Base-by-base conservation (phyloP, 495 filamentous ascomycete genomes). In the Cenococcum geophilum region DNA sequence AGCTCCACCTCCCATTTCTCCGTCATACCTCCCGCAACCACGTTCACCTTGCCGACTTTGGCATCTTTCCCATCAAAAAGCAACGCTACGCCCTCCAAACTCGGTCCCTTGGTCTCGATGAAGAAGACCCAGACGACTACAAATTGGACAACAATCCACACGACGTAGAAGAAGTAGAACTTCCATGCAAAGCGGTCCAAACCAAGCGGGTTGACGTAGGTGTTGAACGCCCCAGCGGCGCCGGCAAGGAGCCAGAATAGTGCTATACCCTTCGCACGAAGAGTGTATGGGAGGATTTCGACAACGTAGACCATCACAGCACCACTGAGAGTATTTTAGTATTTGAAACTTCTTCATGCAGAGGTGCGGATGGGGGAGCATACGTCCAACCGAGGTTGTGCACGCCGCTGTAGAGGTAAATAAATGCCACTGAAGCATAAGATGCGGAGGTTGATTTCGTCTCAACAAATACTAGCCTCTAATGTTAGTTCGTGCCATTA, bases 101-200 rank as follows among this genome's bases (percentile, higher is more conserved):
- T 67, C 5, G 58, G 42, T 4, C 61, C 65, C 42, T 67, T 67
- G 5, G 65, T 67, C 47, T 67, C 65, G 9, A 64, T 57, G 50
- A 67, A 67, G 61, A 63, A 67, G 27, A 67, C 58, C 45, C 61
- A 67, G 55, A 67, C 60, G 45, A 67, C 60, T 11, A 54, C 56
- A 27, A 67, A 58, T 56, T 67, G 57, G 35, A 67, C 54, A 21
- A 51, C 32, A 51, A 66, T 60, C 68, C 66, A 70, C 35, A 64
- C 64, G 16, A 68, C 59, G 51, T 65, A 70, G 55, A 70, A 68
- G 54, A 70, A 40, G 57, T 70, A 70, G 58, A 68, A 67, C 62
- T 60, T 61, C 45, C 63, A 70, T 32, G 62, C 66, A 51, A 70
- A 58, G 22, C 62, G 55, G 22, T 50, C 32, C 23, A 66, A 47